Percentiles rank a stretch among this genome's conserved stretches.
These are phyloP conservation scores for Carex parvula DNA, from an alignment of 176 grass and related monocot species.

Conservation along the genomic window DNA sequence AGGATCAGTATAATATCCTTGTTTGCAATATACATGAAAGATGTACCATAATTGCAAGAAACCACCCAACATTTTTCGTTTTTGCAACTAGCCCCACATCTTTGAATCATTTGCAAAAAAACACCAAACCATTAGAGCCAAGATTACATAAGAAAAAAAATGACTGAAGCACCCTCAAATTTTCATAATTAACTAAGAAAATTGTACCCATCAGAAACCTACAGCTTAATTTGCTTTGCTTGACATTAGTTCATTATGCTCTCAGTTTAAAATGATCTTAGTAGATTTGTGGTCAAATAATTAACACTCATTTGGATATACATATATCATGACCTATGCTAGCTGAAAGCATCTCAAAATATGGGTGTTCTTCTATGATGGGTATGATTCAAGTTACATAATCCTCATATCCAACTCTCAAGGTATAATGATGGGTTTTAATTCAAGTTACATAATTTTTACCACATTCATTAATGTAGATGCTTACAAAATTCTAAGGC, in stretches of 20 bases:
- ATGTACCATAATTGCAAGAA: not conserved
- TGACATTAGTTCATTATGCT: not conserved
- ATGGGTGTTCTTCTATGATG: not conserved
- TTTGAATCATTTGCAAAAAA: not conserved
- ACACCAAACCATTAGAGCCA: not conserved
- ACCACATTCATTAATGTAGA: not conserved
- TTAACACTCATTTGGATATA: not conserved
- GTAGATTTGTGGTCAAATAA: not conserved
- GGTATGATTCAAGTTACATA: not conserved
- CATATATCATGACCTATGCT: not conserved
- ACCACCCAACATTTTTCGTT: not conserved
- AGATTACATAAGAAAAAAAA: not conserved
- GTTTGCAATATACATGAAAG: not conserved
- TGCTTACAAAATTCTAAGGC: not conserved
- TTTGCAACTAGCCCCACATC: not conserved
- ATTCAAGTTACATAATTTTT: not conserved
- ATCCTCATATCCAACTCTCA: not conserved
- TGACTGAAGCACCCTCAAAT: not conserved
- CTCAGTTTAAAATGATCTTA: not conserved
- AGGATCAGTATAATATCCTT: not conserved
- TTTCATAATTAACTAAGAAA: not conserved
- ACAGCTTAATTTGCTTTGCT: constrained; percentile 8
- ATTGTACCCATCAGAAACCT: not conserved
- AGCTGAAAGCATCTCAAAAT: not conserved
- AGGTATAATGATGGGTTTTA: not conserved